Evolutionary conservation across 2,329 filamentous ascomycete species (phyloP).

Genomic region (Lithohypha guttulata): DNA sequence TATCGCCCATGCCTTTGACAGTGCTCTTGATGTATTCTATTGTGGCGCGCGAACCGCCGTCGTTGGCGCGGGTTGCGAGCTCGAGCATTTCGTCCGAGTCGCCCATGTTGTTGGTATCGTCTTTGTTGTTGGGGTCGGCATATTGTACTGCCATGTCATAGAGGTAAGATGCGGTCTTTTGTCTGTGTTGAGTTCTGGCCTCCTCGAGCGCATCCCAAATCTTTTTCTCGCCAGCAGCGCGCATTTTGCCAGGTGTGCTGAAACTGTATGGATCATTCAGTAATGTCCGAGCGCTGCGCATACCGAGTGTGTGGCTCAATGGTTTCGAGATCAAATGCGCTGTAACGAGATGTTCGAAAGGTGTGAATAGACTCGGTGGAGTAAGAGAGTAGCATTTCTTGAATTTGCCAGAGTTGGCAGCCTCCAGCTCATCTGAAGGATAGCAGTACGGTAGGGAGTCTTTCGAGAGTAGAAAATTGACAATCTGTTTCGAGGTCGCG

Average conservation of each 20-base stretch:
- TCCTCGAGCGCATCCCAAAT: slow-evolving; percentile 31
- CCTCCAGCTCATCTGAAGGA: slow-evolving; percentile 20
- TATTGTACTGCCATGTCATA: slow-evolving; percentile 17
- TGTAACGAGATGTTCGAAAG: slow-evolving; percentile 37
- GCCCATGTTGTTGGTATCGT: slow-evolving; percentile 15
- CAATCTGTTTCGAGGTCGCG: slow-evolving; percentile 14
- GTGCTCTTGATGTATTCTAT: slow-evolving; percentile 21
- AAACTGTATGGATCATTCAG: slow-evolving; percentile 35
- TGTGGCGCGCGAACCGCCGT: slow-evolving; percentile 16
- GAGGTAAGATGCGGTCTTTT: slow-evolving; percentile 36
- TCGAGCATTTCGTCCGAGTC: slow-evolving; percentile 24
- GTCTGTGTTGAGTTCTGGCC: slow-evolving; percentile 36
- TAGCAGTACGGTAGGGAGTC: slow-evolving; percentile 18
- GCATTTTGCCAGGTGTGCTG: slow-evolving; percentile 31
- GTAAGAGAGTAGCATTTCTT: slow-evolving; percentile 19
- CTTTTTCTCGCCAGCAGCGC: slow-evolving; percentile 29
- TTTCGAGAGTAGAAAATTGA: slow-evolving; percentile 21
- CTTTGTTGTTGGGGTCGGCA: slow-evolving; percentile 15
- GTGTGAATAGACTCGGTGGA: slow-evolving; percentile 22
- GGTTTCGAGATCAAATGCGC: slow-evolving; percentile 36
- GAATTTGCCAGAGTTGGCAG: slow-evolving; percentile 11
- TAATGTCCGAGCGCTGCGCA: slow-evolving; percentile 35
- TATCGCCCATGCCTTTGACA: slow-evolving; percentile 33
- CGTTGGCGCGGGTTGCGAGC: slow-evolving; percentile 12
- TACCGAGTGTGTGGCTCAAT: slow-evolving; percentile 34